Evolutionary conservation across 2,329 filamentous ascomycete genomes (phyloP).

Genomic region (Epichloe sp.): DNA sequence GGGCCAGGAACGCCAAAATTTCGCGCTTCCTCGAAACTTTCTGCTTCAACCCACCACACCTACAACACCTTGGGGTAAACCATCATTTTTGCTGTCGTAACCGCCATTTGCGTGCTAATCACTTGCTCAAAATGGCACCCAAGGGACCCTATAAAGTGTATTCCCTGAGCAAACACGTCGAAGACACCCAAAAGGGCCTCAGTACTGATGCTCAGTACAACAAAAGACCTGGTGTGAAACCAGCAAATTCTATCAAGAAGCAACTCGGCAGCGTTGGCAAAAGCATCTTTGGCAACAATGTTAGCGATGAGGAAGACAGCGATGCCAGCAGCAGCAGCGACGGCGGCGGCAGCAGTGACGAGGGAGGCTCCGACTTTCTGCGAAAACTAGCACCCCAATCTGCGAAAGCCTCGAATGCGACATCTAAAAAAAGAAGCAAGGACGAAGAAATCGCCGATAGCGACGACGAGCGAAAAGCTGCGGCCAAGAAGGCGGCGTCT

Average conservation of each 20-base stretch:
- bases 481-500: constrained; percentile 11
- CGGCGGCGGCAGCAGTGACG: constrained; percentile 19
- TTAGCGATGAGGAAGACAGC: constrained; percentile 18
- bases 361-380: constrained; percentile 20
- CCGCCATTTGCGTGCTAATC: background rate
- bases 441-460: constrained; percentile 29
- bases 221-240: constrained; percentile 12
- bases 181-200: constrained; percentile 23
- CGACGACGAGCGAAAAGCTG: constrained; percentile 23
- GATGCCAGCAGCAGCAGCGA: constrained; percentile 21
- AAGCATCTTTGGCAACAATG: constrained; percentile 17
- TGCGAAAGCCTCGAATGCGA: constrained; percentile 6
- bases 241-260: constrained; percentile 20
- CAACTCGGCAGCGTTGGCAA: constrained; percentile 11
- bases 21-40: constrained; percentile 6
- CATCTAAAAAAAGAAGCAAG: constrained; percentile 17
- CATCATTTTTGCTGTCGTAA: background rate
- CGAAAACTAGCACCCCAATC: constrained; percentile 17
- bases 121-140: constrained; percentile 21
- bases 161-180: constrained; percentile 25
- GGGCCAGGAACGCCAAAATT: constrained; percentile 6
- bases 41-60: background rate
- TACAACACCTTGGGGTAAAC: background rate
- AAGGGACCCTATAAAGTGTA: constrained; percentile 23
- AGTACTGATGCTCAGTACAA: constrained; percentile 21